phyloP scores from a whole-genome alignment of 2,329 filamentous ascomycete genomes.

The Periconia digitata region DNA sequence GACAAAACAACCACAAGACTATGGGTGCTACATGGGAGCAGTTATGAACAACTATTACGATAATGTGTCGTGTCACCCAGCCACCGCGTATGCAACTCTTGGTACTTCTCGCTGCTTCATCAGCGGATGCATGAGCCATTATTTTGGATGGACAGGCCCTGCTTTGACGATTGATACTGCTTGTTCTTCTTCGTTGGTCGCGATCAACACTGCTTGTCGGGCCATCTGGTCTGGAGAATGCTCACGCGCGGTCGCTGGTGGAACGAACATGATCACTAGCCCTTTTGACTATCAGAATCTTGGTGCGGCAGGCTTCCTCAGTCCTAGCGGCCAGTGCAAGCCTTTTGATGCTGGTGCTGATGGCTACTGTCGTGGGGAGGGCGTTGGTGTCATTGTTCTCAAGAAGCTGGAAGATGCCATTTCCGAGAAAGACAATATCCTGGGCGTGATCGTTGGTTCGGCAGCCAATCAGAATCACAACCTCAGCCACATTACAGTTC shows the following conservation, averaged over 20 bases:
- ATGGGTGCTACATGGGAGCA: conserved; percentile 39
- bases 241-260: conserved; percentile 39
- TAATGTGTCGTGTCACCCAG: conserved; percentile 14
- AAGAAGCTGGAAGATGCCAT: conserved; percentile 54
- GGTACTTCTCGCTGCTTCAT: conserved; percentile 27
- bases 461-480: conserved; percentile 16
- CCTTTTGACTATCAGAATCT: conserved; percentile 37
- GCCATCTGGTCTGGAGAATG: conserved; percentile 32
- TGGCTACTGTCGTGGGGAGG: conserved; percentile 59
- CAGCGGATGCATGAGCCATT: conserved; percentile 23
- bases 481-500: conserved; percentile 9
- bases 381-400: conserved; percentile 50
- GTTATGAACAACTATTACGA: conserved; percentile 34
- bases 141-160: conserved; percentile 30
- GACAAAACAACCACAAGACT: conserved; percentile 8
- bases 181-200: conserved; percentile 36
- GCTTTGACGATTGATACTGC: conserved; percentile 38
- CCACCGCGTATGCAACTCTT: conserved; percentile 19
- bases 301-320: conserved; percentile 45
- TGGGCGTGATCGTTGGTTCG: conserved; percentile 44
- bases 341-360: conserved; percentile 43
- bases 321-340: conserved; percentile 37
- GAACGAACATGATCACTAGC: conserved; percentile 36
- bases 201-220: conserved; percentile 31
- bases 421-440: conserved; percentile 51